phyloP scores from a whole-genome alignment of 139 green algal species.

The Chlamydomonas applanata region DNA sequence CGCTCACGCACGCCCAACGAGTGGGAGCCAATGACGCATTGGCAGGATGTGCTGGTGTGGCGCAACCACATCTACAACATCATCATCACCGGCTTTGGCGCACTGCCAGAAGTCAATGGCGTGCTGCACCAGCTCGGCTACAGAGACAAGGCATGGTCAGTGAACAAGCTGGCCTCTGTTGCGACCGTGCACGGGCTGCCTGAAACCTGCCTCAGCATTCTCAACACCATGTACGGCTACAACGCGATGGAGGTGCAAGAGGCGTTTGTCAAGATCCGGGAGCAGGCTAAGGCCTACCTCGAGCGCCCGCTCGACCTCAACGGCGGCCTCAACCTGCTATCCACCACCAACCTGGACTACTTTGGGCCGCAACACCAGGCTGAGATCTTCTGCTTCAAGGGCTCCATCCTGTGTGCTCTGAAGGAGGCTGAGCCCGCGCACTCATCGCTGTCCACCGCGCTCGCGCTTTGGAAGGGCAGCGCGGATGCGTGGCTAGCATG shows the following conservation, averaged over 20 bases:
- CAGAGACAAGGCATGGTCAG: slow-evolving; percentile 75
- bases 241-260: slow-evolving; percentile 98
- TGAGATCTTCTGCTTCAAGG: slow-evolving; percentile 82
- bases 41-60: slow-evolving; percentile 94
- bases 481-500: slow-evolving; percentile 90
- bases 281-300: slow-evolving; percentile 75
- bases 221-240: slow-evolving; percentile 95
- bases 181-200: slow-evolving; percentile 54
- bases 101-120: slow-evolving; percentile 6
- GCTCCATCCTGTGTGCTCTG: slow-evolving; percentile 30
- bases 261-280: slow-evolving; percentile 95
- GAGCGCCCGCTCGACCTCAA: slow-evolving; percentile 32
- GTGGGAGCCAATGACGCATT: slow-evolving; percentile 88
- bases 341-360: slow-evolving; percentile 95
- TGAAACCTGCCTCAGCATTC: slow-evolving; percentile 59
- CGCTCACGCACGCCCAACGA: slow-evolving; percentile 91
- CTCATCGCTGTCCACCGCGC: slow-evolving; percentile 70
- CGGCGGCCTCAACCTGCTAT: slow-evolving; percentile 88
- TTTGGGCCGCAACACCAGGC: slow-evolving; percentile 84
- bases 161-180: slow-evolving; percentile 89
- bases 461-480: slow-evolving; percentile 75
- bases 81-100: slow-evolving; percentile 67
- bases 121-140: slow-evolving; percentile 48
- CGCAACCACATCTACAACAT: slow-evolving; percentile 96
- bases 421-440: slow-evolving; percentile 51